Base-by-base conservation (phyloP, 192 early-diverging fungal species). In the Lunasporangiospora selenospora region DNA sequence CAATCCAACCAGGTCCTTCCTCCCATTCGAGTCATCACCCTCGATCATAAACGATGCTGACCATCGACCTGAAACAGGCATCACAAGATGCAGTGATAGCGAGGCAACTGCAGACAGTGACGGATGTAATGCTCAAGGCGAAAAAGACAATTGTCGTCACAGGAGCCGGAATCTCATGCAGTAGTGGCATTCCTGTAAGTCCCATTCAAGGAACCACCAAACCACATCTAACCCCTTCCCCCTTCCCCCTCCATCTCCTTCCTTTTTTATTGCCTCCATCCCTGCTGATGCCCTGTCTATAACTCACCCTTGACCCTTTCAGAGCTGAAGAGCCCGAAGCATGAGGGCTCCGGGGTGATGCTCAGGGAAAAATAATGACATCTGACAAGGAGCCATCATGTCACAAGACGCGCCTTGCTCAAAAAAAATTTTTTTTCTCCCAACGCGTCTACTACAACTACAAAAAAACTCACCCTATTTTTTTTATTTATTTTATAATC, bases 91-190 rank as follows among this genome's bases (percentile, higher is more conserved):
- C 43, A 21, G 36, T 58, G 29, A 31, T 41, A 33, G 69, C 52
- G 21, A 53, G 54, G 44, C 38, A 73, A 15, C 60, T 73, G 29
- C 40, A 63, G 27, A 51, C 27, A 6, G 69, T 63, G 33, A 73
- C 69, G 1, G 52, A 63, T 41, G 54, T 63, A 37, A 73, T 73
- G 69, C 48, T 73, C 42, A 62, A 60, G 33, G 77, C 82, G 33
- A 89, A 83, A 67, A 70, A 83, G 32, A 75, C 75, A 24, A 45
- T 94, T 23, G 82, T 92, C 37, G 87, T 95, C 27, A 91, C 89
- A 11, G 94, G 94, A 48, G 94, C 94, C n/a, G 94, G 94, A 30
- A 94, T 96, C 46, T 94, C 92, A 26, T 91, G 92, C 43, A 87
- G 87, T 55, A 90, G 88, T 38, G 94, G 94, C 8, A 96, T 96